Conservation (phyloP, 495 filamentous ascomycete species). For the Bryoglossum gracile region DNA sequence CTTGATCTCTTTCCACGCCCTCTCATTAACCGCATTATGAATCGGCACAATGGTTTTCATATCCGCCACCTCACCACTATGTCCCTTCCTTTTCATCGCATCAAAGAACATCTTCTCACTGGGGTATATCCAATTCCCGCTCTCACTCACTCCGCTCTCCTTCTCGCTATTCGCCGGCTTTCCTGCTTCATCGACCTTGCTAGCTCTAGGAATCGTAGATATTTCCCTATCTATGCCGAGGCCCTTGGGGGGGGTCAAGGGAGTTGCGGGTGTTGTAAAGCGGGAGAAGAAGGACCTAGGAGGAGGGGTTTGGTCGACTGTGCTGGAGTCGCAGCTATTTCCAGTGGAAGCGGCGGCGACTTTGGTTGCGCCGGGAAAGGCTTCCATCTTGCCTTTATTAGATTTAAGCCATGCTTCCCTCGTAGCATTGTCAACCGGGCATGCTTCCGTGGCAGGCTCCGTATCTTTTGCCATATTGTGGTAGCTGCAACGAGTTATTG, state of each 20-base stretch:
- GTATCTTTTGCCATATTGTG: slow-evolving; percentile 22
- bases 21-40: slow-evolving; percentile 94
- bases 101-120: slow-evolving; percentile 95
- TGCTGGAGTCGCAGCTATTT: slow-evolving; percentile 19
- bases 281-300: slow-evolving; percentile 14
- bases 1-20: slow-evolving; percentile 77
- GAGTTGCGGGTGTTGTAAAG: not conserved
- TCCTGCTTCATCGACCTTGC: slow-evolving; percentile 35
- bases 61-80: slow-evolving; percentile 52
- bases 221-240: slow-evolving; percentile 62
- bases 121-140: slow-evolving; percentile 94
- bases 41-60: slow-evolving; percentile 92
- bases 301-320: slow-evolving; percentile 19
- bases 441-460: slow-evolving; percentile 38
- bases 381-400: slow-evolving; percentile 14
- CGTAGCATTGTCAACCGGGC: slow-evolving; percentile 84
- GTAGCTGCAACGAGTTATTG: too few species aligned
- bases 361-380: slow-evolving; percentile 15
- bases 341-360: slow-evolving; percentile 25
- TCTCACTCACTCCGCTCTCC: slow-evolving; percentile 59
- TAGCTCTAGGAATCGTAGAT: slow-evolving; percentile 68
- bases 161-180: slow-evolving; percentile 60
- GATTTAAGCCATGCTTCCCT: slow-evolving; percentile 69
- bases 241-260: not conserved
- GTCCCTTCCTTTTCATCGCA: slow-evolving; percentile 79